These are phyloP conservation scores for Albizia julibrissin DNA, from an alignment of 306 rosid species.

Conservation along the genomic window DNA sequence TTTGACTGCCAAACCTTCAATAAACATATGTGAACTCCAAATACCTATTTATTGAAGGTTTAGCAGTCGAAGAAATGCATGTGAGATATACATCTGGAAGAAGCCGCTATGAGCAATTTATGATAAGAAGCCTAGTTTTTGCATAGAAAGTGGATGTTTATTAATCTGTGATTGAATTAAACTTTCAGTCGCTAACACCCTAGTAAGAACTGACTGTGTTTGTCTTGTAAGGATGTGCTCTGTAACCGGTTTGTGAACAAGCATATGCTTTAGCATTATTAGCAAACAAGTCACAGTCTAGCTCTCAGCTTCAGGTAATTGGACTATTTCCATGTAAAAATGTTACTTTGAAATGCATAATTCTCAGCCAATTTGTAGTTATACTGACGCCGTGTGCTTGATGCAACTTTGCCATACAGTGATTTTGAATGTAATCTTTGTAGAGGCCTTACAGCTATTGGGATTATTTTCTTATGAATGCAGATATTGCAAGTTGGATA, in stretches of 20 bases:
- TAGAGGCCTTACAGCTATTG: background rate
- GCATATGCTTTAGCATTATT: slow-evolving; percentile 80
- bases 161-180: background rate
- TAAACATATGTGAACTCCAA: too few relatives aligned
- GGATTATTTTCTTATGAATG: background rate
- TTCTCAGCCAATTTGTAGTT: background rate
- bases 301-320: slow-evolving; percentile 82
- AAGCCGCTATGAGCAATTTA: background rate
- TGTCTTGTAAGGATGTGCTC: slow-evolving; percentile 70
- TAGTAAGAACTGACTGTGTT: slow-evolving; percentile 78
- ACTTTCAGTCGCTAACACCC: slow-evolving; percentile 66
- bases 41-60: background rate
- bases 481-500: background rate
- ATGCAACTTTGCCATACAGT: slow-evolving; percentile 37
- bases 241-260: slow-evolving; percentile 88
- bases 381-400: background rate
- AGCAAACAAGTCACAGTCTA: slow-evolving; percentile 45
- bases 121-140: background rate
- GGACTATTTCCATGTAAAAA: background rate
- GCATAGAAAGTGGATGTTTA: background rate
- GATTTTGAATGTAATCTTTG: slow-evolving; percentile 37
- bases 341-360: background rate
- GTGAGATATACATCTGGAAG: background rate
- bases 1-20: too few relatives aligned
- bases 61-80: background rate